Percentiles rank a stretch among this genome's conserved stretches.
These are phyloP conservation scores for Allomyces macrogynus DNA, from an alignment of 192 early-diverging fungal species.

Conservation along the genomic window DNA sequence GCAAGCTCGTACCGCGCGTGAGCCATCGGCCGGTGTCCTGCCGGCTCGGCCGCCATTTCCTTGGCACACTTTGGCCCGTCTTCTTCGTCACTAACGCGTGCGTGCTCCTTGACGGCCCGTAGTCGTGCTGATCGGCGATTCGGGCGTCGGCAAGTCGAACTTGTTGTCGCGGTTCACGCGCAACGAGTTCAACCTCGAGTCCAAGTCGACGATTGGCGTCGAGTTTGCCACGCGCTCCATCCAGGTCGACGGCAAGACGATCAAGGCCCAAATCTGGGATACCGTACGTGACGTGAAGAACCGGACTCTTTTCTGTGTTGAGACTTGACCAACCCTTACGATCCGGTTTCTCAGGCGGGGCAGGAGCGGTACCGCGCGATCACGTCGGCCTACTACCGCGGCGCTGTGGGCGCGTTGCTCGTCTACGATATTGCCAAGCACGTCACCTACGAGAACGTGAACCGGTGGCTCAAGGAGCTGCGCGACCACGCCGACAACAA, in stretches of 20 bases:
- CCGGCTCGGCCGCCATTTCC: too few species aligned
- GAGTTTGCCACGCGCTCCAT: constrained; percentile 94
- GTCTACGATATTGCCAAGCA: constrained; percentile 98
- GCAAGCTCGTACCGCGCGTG: too few species aligned
- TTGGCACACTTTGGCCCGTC: too few species aligned
- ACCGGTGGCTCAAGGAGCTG: constrained; percentile 94
- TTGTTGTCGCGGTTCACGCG: constrained; percentile 89
- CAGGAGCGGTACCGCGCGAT: constrained; percentile 71
- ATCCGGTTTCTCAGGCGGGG: constrained; percentile 13
- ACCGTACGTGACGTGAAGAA: constrained; percentile 25
- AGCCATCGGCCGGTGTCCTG: too few species aligned
- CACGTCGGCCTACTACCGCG: constrained; percentile 78
- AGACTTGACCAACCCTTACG: too few species aligned
- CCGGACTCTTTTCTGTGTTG: too few species aligned
- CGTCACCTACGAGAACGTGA: constrained; percentile 83
- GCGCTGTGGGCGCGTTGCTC: constrained; percentile 86
- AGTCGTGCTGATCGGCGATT: constrained; percentile 86
- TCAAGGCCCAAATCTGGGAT: constrained; percentile 99
- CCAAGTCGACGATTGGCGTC: constrained; percentile 97
- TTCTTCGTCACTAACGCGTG: too few species aligned
- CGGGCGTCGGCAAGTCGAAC: constrained; percentile 95
- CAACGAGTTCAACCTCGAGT: constrained; percentile 95
- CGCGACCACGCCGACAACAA: constrained; percentile 92
- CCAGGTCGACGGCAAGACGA: constrained; percentile 88
- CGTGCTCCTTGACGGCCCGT: not conserved